phyloP scores from a whole-genome alignment of 257 asterid genomes.

The Ehretia macrophylla region DNA sequence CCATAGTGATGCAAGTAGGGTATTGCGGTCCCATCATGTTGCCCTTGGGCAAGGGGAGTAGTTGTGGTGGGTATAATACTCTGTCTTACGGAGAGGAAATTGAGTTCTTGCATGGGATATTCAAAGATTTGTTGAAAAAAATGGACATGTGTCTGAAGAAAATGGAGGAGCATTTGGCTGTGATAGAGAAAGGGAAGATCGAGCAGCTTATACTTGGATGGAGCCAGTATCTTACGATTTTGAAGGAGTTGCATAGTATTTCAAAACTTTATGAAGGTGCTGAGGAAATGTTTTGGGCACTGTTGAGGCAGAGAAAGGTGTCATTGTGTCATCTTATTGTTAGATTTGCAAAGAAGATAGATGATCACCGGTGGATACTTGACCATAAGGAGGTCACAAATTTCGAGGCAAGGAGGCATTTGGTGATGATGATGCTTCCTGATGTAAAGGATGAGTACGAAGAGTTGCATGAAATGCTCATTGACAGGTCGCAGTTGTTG shows the following conservation, averaged over 20 bases:
- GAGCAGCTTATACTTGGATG: conserved; percentile 38
- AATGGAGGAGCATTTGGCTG: conserved; percentile 42
- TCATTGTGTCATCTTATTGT: conserved; percentile 60
- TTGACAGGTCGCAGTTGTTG: conserved; percentile 78
- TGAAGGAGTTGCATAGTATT: conserved; percentile 61
- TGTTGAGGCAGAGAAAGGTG: conserved; percentile 49
- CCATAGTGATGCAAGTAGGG: conserved; percentile 23
- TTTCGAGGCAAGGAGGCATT: conserved; percentile 83
- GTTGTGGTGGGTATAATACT: neutral
- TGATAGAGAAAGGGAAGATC: conserved; percentile 27
- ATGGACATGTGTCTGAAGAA: conserved; percentile 48
- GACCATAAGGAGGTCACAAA: conserved; percentile 68
- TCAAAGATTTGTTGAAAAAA: conserved; percentile 45
- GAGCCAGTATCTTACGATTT: conserved; percentile 55
- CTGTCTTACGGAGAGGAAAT: conserved; percentile 35
- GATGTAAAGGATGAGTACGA: conserved; percentile 80
- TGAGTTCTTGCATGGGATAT: conserved; percentile 31
- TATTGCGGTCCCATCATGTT: conserved; percentile 29
- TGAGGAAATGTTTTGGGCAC: conserved; percentile 60
- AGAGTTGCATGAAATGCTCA: conserved; percentile 91
- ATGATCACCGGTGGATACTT: conserved; percentile 72
- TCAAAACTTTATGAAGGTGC: conserved; percentile 53
- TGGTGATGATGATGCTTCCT: conserved; percentile 78
- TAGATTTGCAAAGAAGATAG: conserved; percentile 61
- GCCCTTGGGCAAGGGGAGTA: conserved; percentile 31